These are phyloP conservation scores for Murraya paniculata DNA, from an alignment of 345 rosid genomes.

Conservation along the genomic window DNA sequence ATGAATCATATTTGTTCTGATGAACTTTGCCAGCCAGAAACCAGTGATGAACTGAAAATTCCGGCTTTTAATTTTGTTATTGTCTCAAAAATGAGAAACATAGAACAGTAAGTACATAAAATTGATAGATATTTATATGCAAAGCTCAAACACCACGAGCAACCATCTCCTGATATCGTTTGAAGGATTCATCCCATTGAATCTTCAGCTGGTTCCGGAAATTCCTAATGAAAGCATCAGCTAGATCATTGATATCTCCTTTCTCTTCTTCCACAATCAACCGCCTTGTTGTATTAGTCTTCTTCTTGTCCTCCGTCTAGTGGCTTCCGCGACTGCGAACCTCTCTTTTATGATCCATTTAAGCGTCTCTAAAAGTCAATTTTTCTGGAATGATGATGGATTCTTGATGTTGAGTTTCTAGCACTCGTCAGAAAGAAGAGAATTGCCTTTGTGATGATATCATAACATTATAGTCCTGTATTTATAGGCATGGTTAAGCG, in stretches of 20 bases:
- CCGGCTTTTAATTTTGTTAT: no score
- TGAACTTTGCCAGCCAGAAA: not conserved
- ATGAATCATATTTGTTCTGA: no score
- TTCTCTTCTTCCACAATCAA: not conserved
- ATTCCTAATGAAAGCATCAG: constrained; percentile 27
- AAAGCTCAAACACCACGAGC: not conserved
- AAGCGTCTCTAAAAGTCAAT: no score
- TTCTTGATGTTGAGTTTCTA: not conserved
- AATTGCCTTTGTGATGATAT: no score
- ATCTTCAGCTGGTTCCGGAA: constrained; percentile 9
- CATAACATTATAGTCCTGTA: not conserved
- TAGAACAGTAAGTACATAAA: no score
- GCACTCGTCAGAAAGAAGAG: not conserved
- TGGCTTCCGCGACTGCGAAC: not conserved
- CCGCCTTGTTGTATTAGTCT: not conserved
- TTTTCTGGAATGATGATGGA: not conserved
- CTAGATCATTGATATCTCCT: constrained; percentile 22
- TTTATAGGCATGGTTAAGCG: no score
- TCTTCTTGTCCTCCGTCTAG: not conserved
- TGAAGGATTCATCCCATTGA: constrained; percentile 10
- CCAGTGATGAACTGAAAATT: not conserved
- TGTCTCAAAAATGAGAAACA: no score
- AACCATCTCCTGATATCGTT: not conserved
- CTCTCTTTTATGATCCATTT: constrained; percentile 1
- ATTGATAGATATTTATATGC: not conserved